A percentile compares a stretch with the other conserved stretches of the same genome.
phyloP scores from a whole-genome alignment of 2,329 filamentous ascomycete species.

The Phyllosticta citriasiana region DNA sequence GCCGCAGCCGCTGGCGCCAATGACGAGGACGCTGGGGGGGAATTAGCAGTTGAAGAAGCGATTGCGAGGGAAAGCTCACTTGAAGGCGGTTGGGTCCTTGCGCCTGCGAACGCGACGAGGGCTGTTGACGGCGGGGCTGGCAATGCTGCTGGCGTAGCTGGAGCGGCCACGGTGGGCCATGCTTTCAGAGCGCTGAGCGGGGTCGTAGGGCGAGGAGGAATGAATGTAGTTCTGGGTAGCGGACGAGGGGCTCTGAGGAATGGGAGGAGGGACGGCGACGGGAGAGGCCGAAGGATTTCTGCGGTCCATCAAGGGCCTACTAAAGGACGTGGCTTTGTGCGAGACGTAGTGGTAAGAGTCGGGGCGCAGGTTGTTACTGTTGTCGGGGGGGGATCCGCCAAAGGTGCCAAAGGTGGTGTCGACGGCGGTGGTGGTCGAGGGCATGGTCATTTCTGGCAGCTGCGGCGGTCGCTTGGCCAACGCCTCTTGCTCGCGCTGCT shows the following conservation, averaged over 20 bases:
- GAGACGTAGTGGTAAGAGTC: conserved; percentile 54
- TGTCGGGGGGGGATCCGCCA: conserved; percentile 41
- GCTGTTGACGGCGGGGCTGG: conserved; percentile 77
- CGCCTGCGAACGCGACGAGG: conserved; percentile 83
- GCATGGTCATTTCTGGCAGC: conserved; percentile 40
- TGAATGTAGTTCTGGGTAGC: conserved; percentile 28
- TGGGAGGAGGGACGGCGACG: conserved; percentile 17
- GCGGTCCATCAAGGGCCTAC: conserved; percentile 25
- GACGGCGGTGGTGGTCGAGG: conserved; percentile 11
- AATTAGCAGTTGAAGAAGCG: conserved; percentile 11
- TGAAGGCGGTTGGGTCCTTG: conserved; percentile 97
- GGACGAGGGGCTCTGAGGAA: conserved; percentile 2
- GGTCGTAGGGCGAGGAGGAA: conserved; percentile 43
- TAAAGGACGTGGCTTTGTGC: conserved; percentile 41
- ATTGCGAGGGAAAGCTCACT: conserved; percentile 53
- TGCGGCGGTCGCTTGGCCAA: conserved; percentile 52
- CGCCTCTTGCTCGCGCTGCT: conserved; percentile 45
- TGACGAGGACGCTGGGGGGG: conserved; percentile 64
- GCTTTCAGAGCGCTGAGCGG: conserved; percentile 77
- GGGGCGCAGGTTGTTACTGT: conserved; percentile 36
- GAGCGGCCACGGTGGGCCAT: conserved; percentile 95
- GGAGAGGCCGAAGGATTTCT: conserved; percentile 27
- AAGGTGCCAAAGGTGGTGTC: conserved; percentile 42
- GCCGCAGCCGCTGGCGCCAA: conserved; percentile 77
- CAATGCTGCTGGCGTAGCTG: conserved; percentile 87